Base-by-base conservation (phyloP, 1,139 yeast species). In the Hansenula sp. region DNA sequence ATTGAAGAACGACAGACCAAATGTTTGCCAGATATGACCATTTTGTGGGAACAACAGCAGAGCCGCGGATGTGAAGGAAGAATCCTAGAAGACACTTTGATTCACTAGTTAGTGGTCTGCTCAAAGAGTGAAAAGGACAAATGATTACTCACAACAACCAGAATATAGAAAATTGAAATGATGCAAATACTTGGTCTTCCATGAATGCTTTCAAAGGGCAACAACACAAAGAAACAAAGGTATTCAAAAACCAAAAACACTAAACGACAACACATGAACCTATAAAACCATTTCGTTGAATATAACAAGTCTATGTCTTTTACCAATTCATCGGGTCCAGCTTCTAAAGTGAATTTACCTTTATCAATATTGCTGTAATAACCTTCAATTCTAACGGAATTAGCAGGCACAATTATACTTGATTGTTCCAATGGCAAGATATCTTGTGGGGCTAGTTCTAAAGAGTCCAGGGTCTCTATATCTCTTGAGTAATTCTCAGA, bases 141-240 rank as follows among this genome's bases (percentile, higher is more conserved):
- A n/a, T 7, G 13, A 21, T n/a, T 31, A 57, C 70, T 34, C 60
- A 67, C 71, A 65, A 63, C 60, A 7, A 63, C 41, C 9, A 66
- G 44, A 36, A 65, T 55, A 45, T 53, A 65, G n/a, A 65, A 44
- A 29, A 58, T 55, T 5, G 69, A 34, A 5, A 53, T 19, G 19
- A 47, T 13, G n/a, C 48, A 62, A 3, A 71, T 48, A 1, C 65
- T 47, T 4, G 80, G 79, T 25, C 75, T 56, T 42, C 72, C 66
- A 29, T 62, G 65, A 9, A 76, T 66, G 16, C 64, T 68, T 18
- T 74, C 72, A 48, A 70, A 71, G 1, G 79, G 77, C 31, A 72
- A 67, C 3, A 69, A 65, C 18, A 65, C 57, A 48, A 70, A 76
- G 36, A 70, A 63, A 28, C 66, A 54, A 3, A 72, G 49, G 42